Evolutionary conservation across 164 flowering plant species (phyloP), one percentile per base, ranked within the genome.

Genomic region (Stephania cephalantha): DNA sequence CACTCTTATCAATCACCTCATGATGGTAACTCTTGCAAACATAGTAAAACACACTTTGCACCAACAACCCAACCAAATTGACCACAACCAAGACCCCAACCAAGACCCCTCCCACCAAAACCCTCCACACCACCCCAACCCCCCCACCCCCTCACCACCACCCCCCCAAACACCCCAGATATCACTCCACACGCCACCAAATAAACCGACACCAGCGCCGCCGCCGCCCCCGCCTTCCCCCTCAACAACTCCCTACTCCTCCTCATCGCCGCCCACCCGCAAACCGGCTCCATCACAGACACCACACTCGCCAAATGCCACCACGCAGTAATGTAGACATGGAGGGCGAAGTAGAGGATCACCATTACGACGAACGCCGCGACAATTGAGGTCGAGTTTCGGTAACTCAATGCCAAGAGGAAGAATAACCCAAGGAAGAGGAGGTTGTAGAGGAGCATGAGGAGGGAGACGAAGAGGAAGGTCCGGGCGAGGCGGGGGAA

Each of bases 281-380:
- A 90, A 63, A 93, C 42, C 1, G 93, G 95, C 79, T 95, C 99
- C 0, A 95, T 87, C 30, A 95, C 97, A 3, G 97, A 90, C 1
- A 95, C 81, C 18, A 95, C 99, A 67, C 97, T 93, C 0, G 97
- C 97, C 64, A 95, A 73, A 75, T 95, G 99, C 99, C 99, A 95
- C 22, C 88, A 71, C 0, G 94, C 99, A 3, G 94, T 90, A n/a
- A 95, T 85, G 71, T 90, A 91, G 11, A 93, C 88, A 78, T 93
- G 95, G 35, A 88, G 90, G 7, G 82, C 82, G 7, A 90, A 55
- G 63, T 88, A 92, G n/a, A 91, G 77, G 1, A 79, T 25, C 25
- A 0, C 25, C 25, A 25, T 25, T 25, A 25, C 25, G 0, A 25
- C 25, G 25, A 25, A 25, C 25, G 25, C 25, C 0, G 25, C 25